A percentile compares a stretch with the other conserved stretches of the same genome.
These are phyloP conservation scores for Colletotrichum neosansevieriae DNA, from an alignment of 2,329 filamentous ascomycete genomes.

Conservation along the genomic window DNA sequence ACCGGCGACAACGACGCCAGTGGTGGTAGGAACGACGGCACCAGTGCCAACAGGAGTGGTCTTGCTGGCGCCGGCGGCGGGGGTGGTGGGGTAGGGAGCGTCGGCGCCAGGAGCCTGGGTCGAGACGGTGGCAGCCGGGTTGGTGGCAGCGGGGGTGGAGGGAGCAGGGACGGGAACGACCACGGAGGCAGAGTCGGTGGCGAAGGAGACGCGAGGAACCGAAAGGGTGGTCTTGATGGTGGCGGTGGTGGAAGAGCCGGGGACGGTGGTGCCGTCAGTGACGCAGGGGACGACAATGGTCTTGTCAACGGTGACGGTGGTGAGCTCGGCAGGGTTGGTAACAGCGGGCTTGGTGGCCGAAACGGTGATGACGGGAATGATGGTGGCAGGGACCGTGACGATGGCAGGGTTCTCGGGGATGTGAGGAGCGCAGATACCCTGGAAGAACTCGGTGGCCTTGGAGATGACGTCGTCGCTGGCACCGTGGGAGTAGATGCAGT, in stretches of 20 bases:
- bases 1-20: conserved; percentile 51
- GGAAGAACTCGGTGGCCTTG: conserved; percentile 83
- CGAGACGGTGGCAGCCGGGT: conserved; percentile 42
- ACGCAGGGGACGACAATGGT: conserved; percentile 64
- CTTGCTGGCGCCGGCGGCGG: conserved; percentile 44
- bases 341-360: conserved; percentile 63
- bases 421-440: conserved; percentile 87
- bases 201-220: conserved; percentile 66
- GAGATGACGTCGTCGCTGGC: conserved; percentile 74
- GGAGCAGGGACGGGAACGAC: conserved; percentile 58
- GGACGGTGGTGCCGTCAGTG: conserved; percentile 61
- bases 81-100: conserved; percentile 42
- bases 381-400: conserved; percentile 77
- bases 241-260: conserved; percentile 59
- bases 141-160: conserved; percentile 44
- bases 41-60: conserved; percentile 49
- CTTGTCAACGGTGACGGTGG: conserved; percentile 62
- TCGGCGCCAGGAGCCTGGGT: conserved; percentile 41
- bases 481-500: conserved; percentile 84
- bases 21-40: conserved; percentile 51
- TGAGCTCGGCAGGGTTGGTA: conserved; percentile 58
- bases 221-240: conserved; percentile 64
- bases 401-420: conserved; percentile 85
- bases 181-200: conserved; percentile 48
- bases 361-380: conserved; percentile 71